phyloP scores from a whole-genome alignment of 257 asterid species.

The Striga asiatica region DNA sequence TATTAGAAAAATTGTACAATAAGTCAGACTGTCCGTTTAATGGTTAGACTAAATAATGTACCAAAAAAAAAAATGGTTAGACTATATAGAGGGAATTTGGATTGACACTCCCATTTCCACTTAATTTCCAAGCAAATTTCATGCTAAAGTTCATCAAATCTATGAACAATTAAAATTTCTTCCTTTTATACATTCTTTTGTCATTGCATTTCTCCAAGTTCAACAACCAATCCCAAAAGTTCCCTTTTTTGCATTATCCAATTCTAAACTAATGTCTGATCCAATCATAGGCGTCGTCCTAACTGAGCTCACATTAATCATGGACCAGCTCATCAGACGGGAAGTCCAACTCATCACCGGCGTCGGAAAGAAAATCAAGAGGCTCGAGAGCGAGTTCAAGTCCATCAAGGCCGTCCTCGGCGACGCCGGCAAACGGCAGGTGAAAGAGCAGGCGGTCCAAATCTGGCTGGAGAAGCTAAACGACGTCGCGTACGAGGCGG shows the following conservation, averaged over 20 bases:
- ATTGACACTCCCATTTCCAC: too few relatives aligned
- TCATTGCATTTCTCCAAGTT: neutral
- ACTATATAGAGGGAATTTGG: too few relatives aligned
- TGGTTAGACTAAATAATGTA: too few relatives aligned
- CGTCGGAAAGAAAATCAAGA: slow-evolving; percentile 30
- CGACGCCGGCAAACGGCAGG: slow-evolving; percentile 59
- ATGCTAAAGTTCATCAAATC: neutral
- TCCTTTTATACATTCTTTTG: neutral
- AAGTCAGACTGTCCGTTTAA: too few relatives aligned
- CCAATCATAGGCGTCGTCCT: slow-evolving; percentile 38
- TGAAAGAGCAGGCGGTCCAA: slow-evolving; percentile 26
- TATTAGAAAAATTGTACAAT: too few relatives aligned
- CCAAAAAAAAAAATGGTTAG: too few relatives aligned
- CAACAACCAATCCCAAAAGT: neutral
- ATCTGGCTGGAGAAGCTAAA: slow-evolving; percentile 48
- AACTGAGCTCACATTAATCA: slow-evolving; percentile 30
- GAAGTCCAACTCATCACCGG: slow-evolving; percentile 37
- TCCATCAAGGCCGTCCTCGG: slow-evolving; percentile 42
- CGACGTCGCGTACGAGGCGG: slow-evolving; percentile 45
- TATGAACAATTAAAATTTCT: neutral
- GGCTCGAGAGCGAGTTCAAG: slow-evolving; percentile 30
- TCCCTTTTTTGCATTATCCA: neutral
- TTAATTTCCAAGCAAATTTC: neutral
- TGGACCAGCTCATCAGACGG: slow-evolving; percentile 30
- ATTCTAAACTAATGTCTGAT: slow-evolving; percentile 35